A percentile compares a stretch with the other conserved stretches of the same genome.
Conservation (phyloP, 305 asterid species). For the Fraxinus baroniana region DNA sequence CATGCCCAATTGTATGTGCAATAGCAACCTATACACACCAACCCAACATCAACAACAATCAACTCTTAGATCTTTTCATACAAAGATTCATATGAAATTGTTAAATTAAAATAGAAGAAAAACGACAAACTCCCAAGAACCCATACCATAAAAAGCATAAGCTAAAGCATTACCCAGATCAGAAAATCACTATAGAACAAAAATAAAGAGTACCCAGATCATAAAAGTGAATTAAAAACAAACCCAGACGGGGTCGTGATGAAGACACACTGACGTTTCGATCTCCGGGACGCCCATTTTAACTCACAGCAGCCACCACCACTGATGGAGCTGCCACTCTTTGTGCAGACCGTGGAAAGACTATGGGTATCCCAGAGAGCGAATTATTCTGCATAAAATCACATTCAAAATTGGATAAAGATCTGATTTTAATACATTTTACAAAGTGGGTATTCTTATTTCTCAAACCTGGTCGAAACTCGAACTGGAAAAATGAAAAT, state of each 20-base stretch:
- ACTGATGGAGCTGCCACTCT: constrained; percentile 36
- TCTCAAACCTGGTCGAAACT: constrained; percentile 1
- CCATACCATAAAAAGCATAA: background rate
- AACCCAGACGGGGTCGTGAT: background rate
- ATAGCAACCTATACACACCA: constrained; percentile 62
- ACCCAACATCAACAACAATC: constrained; percentile 13
- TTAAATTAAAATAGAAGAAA: background rate
- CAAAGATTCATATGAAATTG: background rate
- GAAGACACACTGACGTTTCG: constrained; percentile 37
- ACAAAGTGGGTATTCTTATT: constrained; percentile 21
- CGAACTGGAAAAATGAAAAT: background rate
- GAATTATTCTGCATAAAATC: constrained; percentile 32
- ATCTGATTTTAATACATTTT: background rate
- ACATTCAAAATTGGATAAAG: constrained; percentile 18
- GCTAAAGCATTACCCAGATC: background rate
- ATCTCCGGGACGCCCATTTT: constrained; percentile 41
- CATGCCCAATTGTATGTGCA: constrained; percentile 92
- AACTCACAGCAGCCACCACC: constrained; percentile 34
- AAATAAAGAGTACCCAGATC: background rate
- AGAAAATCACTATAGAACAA: background rate
- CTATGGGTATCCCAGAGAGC: constrained; percentile 33
- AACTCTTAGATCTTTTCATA: constrained; percentile 23
- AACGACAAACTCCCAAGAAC: background rate
- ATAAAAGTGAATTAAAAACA: too few species aligned
- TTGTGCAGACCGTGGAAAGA: constrained; percentile 34